Percentiles rank a stretch among this genome's conserved stretches.
Conservation (phyloP, 2,329 filamentous ascomycete genomes). For the Diaporthe capsici region DNA sequence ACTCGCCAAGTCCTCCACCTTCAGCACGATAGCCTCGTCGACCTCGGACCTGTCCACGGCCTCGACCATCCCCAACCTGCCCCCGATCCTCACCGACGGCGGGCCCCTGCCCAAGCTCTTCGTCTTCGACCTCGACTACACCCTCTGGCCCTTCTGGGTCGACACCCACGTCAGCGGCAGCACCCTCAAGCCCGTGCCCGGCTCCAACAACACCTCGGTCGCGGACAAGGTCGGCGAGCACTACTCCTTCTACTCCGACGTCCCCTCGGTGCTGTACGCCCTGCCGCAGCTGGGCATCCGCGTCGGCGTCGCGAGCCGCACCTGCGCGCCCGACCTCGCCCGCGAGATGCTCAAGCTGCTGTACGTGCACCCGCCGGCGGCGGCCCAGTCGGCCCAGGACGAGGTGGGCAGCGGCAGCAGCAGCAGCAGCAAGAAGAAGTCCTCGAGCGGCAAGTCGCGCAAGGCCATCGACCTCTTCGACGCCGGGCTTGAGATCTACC, state of each 20-base stretch:
- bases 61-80: conserved; percentile 35
- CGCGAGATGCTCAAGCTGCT: conserved; percentile 84
- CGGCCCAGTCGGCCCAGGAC: conserved; percentile 41
- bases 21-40: conserved; percentile 44
- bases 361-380: conserved; percentile 63
- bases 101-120: conserved; percentile 85
- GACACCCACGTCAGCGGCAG: conserved; percentile 86
- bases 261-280: conserved; percentile 76
- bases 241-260: conserved; percentile 79
- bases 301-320: conserved; percentile 85
- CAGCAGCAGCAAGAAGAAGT: conserved; percentile 43
- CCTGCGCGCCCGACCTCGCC: conserved; percentile 83
- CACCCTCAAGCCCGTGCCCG: conserved; percentile 71
- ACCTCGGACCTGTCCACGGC: conserved; percentile 44
- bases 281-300: conserved; percentile 62
- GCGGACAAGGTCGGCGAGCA: conserved; percentile 73
- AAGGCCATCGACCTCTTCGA: conserved; percentile 73
- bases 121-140: conserved; percentile 97
- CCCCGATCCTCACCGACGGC: conserved; percentile 64
- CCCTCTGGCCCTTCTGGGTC: conserved; percentile 98
- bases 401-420: conserved; percentile 41
- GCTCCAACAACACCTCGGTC: conserved; percentile 55
- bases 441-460: conserved; percentile 52
- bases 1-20: conserved; percentile 40
- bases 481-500: conserved; percentile 76